A percentile compares a stretch with the other conserved stretches of the same genome.
phyloP scores from a whole-genome alignment of 257 asterid genomes.

The Rhazya stricta region DNA sequence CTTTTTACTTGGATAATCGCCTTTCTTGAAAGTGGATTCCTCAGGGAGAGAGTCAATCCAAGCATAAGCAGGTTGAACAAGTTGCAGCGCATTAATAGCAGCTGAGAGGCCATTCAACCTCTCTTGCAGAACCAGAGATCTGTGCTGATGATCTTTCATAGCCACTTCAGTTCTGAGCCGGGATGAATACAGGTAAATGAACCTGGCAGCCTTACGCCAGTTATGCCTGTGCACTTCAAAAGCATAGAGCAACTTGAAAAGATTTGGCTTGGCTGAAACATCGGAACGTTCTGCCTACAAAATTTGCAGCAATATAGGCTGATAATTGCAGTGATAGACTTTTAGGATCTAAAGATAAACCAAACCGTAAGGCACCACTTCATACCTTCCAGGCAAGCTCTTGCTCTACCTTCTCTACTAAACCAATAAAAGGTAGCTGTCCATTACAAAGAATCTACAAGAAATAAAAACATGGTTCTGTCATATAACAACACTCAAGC shows the following conservation, averaged over 20 bases:
- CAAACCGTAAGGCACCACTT: constrained; percentile 9
- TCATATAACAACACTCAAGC: constrained; percentile 1
- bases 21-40: constrained; percentile 38
- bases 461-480: constrained; percentile 15
- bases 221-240: constrained; percentile 87
- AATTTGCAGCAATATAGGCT: constrained; percentile 18
- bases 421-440: constrained; percentile 87
- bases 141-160: constrained; percentile 52
- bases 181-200: constrained; percentile 59
- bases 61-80: constrained; percentile 87
- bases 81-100: constrained; percentile 90
- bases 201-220: constrained; percentile 94
- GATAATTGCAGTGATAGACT: constrained; percentile 14
- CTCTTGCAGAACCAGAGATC: constrained; percentile 71
- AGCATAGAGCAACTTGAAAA: constrained; percentile 77
- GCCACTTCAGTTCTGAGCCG: constrained; percentile 66
- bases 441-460: constrained; percentile 89
- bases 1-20: constrained; percentile 69
- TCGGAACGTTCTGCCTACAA: constrained; percentile 93
- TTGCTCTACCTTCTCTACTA: constrained; percentile 76
- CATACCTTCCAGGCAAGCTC: constrained; percentile 98
- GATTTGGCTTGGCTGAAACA: constrained; percentile 74
- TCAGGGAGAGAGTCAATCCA: constrained; percentile 74
- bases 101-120: constrained; percentile 81
- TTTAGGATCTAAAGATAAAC: constrained; percentile 8